Evolutionary conservation across 2,329 filamentous ascomycete genomes (phyloP).

Genomic region (Onygenales sp.): DNA sequence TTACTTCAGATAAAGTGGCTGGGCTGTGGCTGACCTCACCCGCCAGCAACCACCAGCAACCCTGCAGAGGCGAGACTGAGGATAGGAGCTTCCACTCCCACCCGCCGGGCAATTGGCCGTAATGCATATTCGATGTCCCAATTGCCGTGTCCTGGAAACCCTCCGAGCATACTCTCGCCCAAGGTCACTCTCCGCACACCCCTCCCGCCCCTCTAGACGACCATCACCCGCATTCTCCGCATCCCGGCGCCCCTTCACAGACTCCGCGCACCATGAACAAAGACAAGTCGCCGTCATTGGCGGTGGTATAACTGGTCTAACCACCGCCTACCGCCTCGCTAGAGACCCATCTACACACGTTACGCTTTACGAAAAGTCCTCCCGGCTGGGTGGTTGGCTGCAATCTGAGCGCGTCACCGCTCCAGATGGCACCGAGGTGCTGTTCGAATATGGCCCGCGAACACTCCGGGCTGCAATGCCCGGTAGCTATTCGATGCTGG

Average conservation of each 20-base stretch:
- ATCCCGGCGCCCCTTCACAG: background rate
- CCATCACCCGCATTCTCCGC: background rate
- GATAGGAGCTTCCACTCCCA: background rate
- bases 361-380: slow-evolving; percentile 67
- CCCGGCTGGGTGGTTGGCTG: slow-evolving; percentile 75
- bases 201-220: background rate
- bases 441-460: slow-evolving; percentile 78
- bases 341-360: slow-evolving; percentile 62
- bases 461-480: slow-evolving; percentile 53
- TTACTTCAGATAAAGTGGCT: too few species aligned
- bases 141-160: slow-evolving; percentile 1
- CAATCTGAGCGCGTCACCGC: slow-evolving; percentile 55
- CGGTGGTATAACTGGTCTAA: slow-evolving; percentile 73
- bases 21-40: too few species aligned
- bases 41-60: too few species aligned
- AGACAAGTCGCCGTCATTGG: slow-evolving; percentile 54
- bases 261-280: background rate
- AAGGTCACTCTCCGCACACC: background rate
- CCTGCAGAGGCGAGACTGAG: too few species aligned
- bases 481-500: slow-evolving; percentile 58
- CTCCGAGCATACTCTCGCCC: slow-evolving; percentile 3
- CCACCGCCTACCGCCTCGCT: slow-evolving; percentile 66
- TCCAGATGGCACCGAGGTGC: slow-evolving; percentile 50
- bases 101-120: background rate
- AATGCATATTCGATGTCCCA: slow-evolving; percentile 6